phyloP scores from a whole-genome alignment of 208 protist species.

The Crithidia brevicula region DNA sequence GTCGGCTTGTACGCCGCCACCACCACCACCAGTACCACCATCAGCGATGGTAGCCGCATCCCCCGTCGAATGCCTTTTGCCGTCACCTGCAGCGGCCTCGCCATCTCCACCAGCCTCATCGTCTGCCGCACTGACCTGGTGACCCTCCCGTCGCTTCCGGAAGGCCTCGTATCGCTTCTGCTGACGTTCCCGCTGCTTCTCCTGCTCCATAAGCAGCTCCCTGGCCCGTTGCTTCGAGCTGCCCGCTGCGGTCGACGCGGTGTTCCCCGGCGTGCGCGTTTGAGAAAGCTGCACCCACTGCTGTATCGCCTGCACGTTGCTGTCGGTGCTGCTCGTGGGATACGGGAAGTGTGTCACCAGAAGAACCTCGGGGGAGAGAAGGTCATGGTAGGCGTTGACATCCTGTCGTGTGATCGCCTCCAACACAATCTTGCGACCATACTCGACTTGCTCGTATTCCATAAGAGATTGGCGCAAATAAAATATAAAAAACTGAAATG shows the following conservation, averaged over 20 bases:
- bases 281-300: slow-evolving; percentile 24
- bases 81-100: not conserved
- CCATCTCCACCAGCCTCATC: not conserved
- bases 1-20: not conserved
- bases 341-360: slow-evolving; percentile 80
- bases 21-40: not conserved
- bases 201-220: slow-evolving; percentile 32
- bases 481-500: slow-evolving; percentile 10
- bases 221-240: slow-evolving; percentile 13
- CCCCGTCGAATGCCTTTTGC: not conserved
- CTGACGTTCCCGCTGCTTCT: slow-evolving; percentile 22
- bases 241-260: not conserved
- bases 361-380: slow-evolving; percentile 67
- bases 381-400: slow-evolving; percentile 59
- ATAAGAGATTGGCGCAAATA: slow-evolving; percentile 33
- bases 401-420: slow-evolving; percentile 67
- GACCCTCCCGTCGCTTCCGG: slow-evolving; percentile 27
- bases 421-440: slow-evolving; percentile 54
- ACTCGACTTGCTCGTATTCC: slow-evolving; percentile 90
- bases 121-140: slow-evolving; percentile 13
- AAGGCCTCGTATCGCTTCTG: slow-evolving; percentile 38
- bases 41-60: not conserved
- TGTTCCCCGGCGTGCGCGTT: too few species aligned
- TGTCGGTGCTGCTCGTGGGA: slow-evolving; percentile 32
- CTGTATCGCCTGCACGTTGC: slow-evolving; percentile 29